Base-by-base conservation (phyloP, 2,329 filamentous ascomycete species). In the Metarhizium sp. region DNA sequence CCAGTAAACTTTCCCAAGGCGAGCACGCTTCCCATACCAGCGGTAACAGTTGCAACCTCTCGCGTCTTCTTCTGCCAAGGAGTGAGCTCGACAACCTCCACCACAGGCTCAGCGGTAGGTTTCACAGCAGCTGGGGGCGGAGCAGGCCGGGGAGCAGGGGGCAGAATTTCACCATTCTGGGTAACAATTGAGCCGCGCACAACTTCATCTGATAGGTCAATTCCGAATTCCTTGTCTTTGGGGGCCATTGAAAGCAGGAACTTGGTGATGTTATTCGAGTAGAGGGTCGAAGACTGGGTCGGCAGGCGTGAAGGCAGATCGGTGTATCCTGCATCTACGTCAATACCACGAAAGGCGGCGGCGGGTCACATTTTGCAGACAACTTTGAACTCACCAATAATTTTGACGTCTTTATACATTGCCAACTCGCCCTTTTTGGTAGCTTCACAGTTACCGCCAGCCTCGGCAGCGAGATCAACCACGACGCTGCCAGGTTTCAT, bases 201-300 rank as follows among this genome's bases (percentile, higher is more conserved):
- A 29, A 96, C 91, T 69, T 95, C 90, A 61, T 95, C 91, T 0
- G 81, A 79, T 4, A 95, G 75, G 62, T 95, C 88, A 49, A 95
- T 78, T 7, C 89, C 88, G 59, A 90, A 95, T 42, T 86, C 80
- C 59, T 89, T 90, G 2, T 90, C 84, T 57, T 86, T 80, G 1
- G 90, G 88, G 1, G 84, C 72, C 78, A 95, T 90, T 0, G 90
- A 94, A 10, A 96, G 77, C 32, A 95, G 74, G 56, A 92, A 87
- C 67, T 95, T 96, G 61, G 86, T 91, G 63, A 95, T 92, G 66
- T 96, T 96, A 78, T 95, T 96, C 2, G 89, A 94, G 71, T 95
- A 96, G 20, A 96, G 74, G 0, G 89, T 95, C 0, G 90, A 95
- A 0, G 90, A 90, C 69, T 96, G 91, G 0, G 90, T 95, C 0